Evolutionary conservation across 768 basidiomycete genomes (phyloP).

Genomic region (Lactifluus echinatus): DNA sequence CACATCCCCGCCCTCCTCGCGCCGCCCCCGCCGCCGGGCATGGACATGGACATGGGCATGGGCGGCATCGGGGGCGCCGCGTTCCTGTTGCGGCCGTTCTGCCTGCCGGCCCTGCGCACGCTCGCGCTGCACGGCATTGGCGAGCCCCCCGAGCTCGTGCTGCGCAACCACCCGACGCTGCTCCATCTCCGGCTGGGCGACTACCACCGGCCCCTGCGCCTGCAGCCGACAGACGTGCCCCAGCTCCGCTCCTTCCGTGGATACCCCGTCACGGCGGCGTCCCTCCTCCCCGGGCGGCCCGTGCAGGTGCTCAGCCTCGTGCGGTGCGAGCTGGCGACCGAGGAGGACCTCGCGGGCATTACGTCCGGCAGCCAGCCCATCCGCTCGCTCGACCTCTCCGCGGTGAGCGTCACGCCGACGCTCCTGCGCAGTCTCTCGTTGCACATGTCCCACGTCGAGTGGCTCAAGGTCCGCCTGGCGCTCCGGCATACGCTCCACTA

Average conservation of each 20-base stretch:
- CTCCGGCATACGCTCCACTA: slow-evolving; percentile 59
- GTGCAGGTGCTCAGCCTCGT: slow-evolving; percentile 47
- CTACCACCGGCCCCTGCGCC: slow-evolving; percentile 35
- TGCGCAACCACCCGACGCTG: slow-evolving; percentile 29
- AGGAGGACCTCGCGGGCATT: slow-evolving; percentile 43
- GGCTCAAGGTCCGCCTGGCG: slow-evolving; percentile 47
- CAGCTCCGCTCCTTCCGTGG: slow-evolving; percentile 50
- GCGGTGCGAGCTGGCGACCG: slow-evolving; percentile 48
- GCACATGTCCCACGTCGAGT: slow-evolving; percentile 41
- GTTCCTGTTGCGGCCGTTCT: slow-evolving; percentile 20
- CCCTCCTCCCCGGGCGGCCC: slow-evolving; percentile 52
- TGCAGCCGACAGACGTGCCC: slow-evolving; percentile 40
- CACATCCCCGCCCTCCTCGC: slow-evolving; percentile 28
- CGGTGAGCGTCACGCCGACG: slow-evolving; percentile 48
- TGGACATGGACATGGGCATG: too few relatives aligned
- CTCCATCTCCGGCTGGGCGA: slow-evolving; percentile 36
- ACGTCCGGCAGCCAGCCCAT: slow-evolving; percentile 41
- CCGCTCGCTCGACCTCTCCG: slow-evolving; percentile 48
- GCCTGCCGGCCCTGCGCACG: slow-evolving; percentile 26
- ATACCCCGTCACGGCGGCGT: slow-evolving; percentile 47
- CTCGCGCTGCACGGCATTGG: slow-evolving; percentile 30
- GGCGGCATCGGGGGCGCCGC: too few relatives aligned
- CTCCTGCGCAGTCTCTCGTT: slow-evolving; percentile 48
- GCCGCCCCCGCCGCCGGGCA: slow-evolving; percentile 18
- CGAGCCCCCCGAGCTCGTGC: slow-evolving; percentile 30